Evolutionary conservation across 805 yeast species (phyloP).

Genomic region (Metschnikowia matae): DNA sequence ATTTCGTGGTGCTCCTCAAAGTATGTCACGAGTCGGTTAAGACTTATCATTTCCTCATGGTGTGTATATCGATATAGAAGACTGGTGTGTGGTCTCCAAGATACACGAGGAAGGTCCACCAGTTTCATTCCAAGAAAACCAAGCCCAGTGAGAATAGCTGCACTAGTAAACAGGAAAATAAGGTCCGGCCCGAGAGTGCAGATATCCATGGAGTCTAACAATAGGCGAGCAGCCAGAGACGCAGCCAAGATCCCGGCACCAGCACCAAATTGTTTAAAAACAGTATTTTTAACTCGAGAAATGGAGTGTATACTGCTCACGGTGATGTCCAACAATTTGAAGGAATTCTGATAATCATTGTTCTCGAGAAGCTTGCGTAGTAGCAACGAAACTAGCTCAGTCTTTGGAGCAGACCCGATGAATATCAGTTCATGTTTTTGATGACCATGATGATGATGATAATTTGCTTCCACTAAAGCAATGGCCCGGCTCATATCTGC

Average conservation of each 20-base stretch:
- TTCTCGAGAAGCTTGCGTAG: slow-evolving; percentile 9
- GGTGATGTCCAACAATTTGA: slow-evolving; percentile 15
- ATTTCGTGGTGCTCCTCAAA: slow-evolving; percentile 42
- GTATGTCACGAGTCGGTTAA: slow-evolving; percentile 34
- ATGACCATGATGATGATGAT: background rate
- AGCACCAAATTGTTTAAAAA: background rate
- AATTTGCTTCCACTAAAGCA: slow-evolving; percentile 10
- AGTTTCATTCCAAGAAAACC: slow-evolving; percentile 1
- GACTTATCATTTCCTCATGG: slow-evolving; percentile 27
- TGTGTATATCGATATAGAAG: slow-evolving; percentile 25
- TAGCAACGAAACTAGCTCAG: slow-evolving; percentile 7
- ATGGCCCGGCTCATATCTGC: slow-evolving; percentile 9
- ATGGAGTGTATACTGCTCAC: slow-evolving; percentile 1
- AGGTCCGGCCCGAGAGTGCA: background rate
- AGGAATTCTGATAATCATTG: slow-evolving; percentile 15
- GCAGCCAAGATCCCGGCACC: background rate
- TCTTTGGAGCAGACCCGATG: too few relatives aligned
- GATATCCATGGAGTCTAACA: background rate
- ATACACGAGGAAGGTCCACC: slow-evolving; percentile 16
- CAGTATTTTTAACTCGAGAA: background rate
- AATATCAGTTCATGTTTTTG: background rate
- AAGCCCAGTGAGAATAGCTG: background rate
- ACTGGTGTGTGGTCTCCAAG: slow-evolving; percentile 36
- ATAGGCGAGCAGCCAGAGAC: background rate
- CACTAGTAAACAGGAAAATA: background rate